Percentiles rank a stretch among this genome's conserved stretches.
Evolutionary conservation across 805 yeast species (phyloP).

Genomic region (Wickerhamomyces tratensis): DNA sequence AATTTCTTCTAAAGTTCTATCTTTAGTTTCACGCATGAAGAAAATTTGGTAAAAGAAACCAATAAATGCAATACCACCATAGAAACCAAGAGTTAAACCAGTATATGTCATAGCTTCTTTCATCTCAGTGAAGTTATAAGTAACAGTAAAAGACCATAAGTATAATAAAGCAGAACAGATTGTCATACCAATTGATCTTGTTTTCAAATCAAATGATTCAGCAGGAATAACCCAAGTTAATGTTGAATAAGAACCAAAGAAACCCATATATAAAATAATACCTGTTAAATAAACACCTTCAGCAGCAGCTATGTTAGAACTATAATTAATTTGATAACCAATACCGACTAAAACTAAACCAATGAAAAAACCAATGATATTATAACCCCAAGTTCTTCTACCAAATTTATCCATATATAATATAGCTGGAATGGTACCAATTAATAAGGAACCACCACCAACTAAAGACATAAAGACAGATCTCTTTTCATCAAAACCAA

Average conservation of each 20-base stretch:
- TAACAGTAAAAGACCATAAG: slow-evolving; percentile 54
- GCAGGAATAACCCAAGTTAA: slow-evolving; percentile 65
- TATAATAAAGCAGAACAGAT: slow-evolving; percentile 44
- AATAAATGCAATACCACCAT: slow-evolving; percentile 54
- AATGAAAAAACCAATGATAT: slow-evolving; percentile 45
- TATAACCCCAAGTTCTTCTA: slow-evolving; percentile 50
- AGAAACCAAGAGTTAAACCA: slow-evolving; percentile 57
- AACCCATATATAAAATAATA: slow-evolving; percentile 51
- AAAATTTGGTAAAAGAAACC: slow-evolving; percentile 44
- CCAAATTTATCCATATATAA: slow-evolving; percentile 48
- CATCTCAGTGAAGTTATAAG: slow-evolving; percentile 55
- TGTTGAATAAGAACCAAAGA: slow-evolving; percentile 59
- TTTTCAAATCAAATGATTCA: slow-evolving; percentile 48
- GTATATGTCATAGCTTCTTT: slow-evolving; percentile 46
- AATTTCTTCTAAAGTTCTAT: slow-evolving; percentile 61
- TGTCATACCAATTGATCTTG: slow-evolving; percentile 60
- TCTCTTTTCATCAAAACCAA: slow-evolving; percentile 42
- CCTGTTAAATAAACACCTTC: slow-evolving; percentile 57
- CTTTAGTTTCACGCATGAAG: slow-evolving; percentile 67
- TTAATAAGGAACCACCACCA: slow-evolving; percentile 52
- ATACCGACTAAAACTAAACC: slow-evolving; percentile 54
- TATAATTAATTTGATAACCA: slow-evolving; percentile 35
- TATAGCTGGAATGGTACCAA: slow-evolving; percentile 62
- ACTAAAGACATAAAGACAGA: slow-evolving; percentile 61
- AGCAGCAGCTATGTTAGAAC: slow-evolving; percentile 33